A percentile compares a stretch with the other conserved stretches of the same genome.
These are phyloP conservation scores for Eimeria praecox DNA, from an alignment of 169 alveolate species.

Conservation along the genomic window DNA sequence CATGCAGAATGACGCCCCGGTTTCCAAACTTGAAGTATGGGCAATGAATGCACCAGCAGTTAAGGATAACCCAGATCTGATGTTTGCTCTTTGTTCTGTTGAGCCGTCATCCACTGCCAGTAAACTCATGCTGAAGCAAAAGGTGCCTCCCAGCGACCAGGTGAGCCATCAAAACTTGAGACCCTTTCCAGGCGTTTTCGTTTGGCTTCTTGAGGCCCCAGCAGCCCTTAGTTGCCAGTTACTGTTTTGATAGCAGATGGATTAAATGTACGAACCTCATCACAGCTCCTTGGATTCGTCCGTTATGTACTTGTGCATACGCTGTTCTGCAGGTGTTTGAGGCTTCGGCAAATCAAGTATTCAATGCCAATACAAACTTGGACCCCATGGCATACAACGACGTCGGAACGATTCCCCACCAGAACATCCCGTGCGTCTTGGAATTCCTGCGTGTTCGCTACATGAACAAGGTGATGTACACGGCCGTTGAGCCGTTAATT, in stretches of 20 bases:
- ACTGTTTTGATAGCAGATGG: neutral
- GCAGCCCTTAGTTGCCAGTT: neutral
- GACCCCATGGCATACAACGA: conserved; percentile 95
- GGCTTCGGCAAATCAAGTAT: conserved; percentile 31
- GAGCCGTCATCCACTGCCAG: conserved; percentile 92
- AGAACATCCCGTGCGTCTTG: conserved; percentile 94
- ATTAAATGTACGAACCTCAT: neutral
- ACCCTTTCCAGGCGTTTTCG: neutral
- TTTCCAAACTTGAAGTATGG: conserved; percentile 93
- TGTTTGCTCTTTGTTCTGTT: conserved; percentile 94
- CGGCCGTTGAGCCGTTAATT: conserved; percentile 95
- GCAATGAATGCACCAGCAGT: conserved; percentile 93
- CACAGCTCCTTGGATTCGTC: neutral
- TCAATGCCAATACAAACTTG: conserved; percentile 71
- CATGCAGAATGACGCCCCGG: conserved; percentile 8
- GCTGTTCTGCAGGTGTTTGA: conserved; percentile 57
- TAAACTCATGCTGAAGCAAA: conserved; percentile 89
- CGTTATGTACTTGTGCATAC: neutral
- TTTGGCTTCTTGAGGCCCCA: neutral
- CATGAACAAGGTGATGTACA: conserved; percentile 91
- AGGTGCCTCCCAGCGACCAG: conserved; percentile 88
- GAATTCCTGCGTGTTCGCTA: conserved; percentile 92
- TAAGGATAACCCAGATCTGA: conserved; percentile 91
- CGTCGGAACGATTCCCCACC: conserved; percentile 95
- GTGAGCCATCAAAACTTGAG: neutral